Evolutionary conservation across 371 early-diverging fungal genomes (phyloP).

Genomic region (Sanchytrium tribonematis): DNA sequence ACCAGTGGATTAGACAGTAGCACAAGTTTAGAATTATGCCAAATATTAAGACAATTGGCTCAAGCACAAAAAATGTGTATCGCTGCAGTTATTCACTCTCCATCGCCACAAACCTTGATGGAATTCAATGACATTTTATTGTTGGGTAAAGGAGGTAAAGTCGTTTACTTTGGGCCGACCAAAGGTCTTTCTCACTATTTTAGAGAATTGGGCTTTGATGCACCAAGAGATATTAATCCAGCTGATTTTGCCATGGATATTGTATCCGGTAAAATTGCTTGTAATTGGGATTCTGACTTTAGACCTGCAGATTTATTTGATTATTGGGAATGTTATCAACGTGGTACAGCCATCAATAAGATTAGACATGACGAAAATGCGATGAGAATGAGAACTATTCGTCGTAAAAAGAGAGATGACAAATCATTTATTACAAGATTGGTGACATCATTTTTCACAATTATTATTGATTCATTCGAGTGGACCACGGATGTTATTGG

Average conservation of each 20-base stretch:
- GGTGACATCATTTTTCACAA: not conserved
- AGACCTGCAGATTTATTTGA: slow-evolving; percentile 9
- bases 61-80: slow-evolving; percentile 16
- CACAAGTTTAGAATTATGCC: slow-evolving; percentile 34
- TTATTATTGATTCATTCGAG: too few relatives aligned
- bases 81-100: slow-evolving; percentile 43
- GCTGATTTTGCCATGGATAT: slow-evolving; percentile 38
- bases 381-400: slow-evolving; percentile 3
- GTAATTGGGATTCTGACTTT: slow-evolving; percentile 2
- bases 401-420: not conserved
- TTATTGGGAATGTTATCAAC: slow-evolving; percentile 8
- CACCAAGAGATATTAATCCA: slow-evolving; percentile 19
- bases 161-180: slow-evolving; percentile 41
- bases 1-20: slow-evolving; percentile 44
- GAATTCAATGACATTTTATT: slow-evolving; percentile 3
- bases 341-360: not conserved
- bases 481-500: not conserved
- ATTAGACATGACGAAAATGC: not conserved
- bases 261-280: slow-evolving; percentile 16
- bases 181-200: slow-evolving; percentile 24
- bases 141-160: slow-evolving; percentile 5
- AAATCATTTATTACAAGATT: not conserved
- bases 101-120: slow-evolving; percentile 17
- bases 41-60: slow-evolving; percentile 32
- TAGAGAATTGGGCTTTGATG: slow-evolving; percentile 10